Conservation (phyloP, 208 protist species). For the Leishmania aethiopica region DNA sequence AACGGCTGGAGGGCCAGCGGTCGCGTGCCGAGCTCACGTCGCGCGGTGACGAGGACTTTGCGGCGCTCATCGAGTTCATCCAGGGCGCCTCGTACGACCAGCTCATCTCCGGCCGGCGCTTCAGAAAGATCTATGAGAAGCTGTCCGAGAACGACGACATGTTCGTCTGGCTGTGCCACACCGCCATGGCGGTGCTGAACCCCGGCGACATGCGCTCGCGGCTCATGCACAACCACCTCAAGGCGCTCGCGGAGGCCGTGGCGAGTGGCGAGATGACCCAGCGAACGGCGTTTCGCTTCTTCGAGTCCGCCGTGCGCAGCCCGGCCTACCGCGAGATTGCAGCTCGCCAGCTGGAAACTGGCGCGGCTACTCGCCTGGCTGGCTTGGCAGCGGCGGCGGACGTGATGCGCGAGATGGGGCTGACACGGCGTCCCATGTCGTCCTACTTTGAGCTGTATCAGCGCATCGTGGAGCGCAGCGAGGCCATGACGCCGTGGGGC, state of each 20-base stretch:
- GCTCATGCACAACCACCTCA: conserved; percentile 87
- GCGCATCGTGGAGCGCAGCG: conserved; percentile 89
- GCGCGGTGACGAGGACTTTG: conserved; percentile 80
- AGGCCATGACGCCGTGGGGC: conserved; percentile 92
- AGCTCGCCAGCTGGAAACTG: conserved; percentile 77
- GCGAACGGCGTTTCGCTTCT: conserved; percentile 90
- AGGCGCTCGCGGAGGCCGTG: conserved; percentile 85
- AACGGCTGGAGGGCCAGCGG: conserved; percentile 77
- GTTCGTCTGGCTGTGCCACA: conserved; percentile 92
- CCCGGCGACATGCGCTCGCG: conserved; percentile 89
- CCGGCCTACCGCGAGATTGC: conserved; percentile 88
- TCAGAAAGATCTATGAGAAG: conserved; percentile 88
- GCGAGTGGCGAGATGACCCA: conserved; percentile 85
- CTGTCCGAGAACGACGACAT: conserved; percentile 91
- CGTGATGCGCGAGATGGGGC: conserved; percentile 86
- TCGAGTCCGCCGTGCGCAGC: conserved; percentile 85
- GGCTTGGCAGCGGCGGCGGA: conserved; percentile 87
- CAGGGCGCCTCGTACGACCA: conserved; percentile 89
- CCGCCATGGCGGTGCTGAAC: conserved; percentile 92
- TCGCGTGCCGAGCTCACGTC: conserved; percentile 64
- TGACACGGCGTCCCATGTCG: conserved; percentile 88
- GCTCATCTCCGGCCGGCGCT: conserved; percentile 87
- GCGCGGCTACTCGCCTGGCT: conserved; percentile 82
- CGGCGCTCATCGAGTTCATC: conserved; percentile 88
- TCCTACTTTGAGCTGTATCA: conserved; percentile 93